Evolutionary conservation across 345 rosid genomes (phyloP).

Genomic region (Eucalyptus cloeziana): DNA sequence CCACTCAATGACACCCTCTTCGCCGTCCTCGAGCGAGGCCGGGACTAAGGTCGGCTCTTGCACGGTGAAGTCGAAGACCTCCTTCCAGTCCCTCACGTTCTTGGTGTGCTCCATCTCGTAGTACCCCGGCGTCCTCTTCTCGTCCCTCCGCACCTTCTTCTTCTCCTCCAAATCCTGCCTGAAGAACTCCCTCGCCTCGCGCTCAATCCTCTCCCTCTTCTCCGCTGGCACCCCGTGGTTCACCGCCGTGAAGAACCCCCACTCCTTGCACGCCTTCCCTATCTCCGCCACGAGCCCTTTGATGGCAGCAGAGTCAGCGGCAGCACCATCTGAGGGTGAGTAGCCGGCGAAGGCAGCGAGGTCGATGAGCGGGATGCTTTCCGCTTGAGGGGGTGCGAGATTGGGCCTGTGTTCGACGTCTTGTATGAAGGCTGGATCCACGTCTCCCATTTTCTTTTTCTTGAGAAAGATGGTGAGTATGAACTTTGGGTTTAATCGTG

Average conservation of each 20-base stretch:
- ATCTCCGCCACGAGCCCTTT: constrained; percentile 19
- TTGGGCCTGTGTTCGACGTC: constrained; percentile 19
- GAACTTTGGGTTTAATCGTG: neutral
- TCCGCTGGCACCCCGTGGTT: constrained; percentile 12
- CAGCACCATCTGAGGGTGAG: neutral
- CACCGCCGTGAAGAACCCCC: constrained; percentile 57
- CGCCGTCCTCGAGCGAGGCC: constrained; percentile 28
- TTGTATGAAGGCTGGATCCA: constrained; percentile 14
- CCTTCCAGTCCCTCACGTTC: constrained; percentile 62
- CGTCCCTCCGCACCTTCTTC: constrained; percentile 40
- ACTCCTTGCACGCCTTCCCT: constrained; percentile 33
- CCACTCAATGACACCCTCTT: constrained; percentile 7
- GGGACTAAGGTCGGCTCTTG: constrained; percentile 37
- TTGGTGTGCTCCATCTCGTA: constrained; percentile 56
- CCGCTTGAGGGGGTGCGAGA: neutral
- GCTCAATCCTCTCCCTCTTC: constrained; percentile 3
- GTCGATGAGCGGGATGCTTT: constrained; percentile 38
- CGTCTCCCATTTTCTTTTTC: neutral
- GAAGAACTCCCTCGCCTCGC: constrained; percentile 24
- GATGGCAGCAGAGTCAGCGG: neutral
- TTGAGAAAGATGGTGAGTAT: neutral
- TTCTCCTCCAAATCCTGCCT: constrained; percentile 35
- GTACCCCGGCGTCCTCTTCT: constrained; percentile 33
- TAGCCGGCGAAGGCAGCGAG: constrained; percentile 8
- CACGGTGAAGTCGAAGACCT: constrained; percentile 42